Conservation (phyloP, 805 yeast genomes). For the Hanseniaspora taiwanica region DNA sequence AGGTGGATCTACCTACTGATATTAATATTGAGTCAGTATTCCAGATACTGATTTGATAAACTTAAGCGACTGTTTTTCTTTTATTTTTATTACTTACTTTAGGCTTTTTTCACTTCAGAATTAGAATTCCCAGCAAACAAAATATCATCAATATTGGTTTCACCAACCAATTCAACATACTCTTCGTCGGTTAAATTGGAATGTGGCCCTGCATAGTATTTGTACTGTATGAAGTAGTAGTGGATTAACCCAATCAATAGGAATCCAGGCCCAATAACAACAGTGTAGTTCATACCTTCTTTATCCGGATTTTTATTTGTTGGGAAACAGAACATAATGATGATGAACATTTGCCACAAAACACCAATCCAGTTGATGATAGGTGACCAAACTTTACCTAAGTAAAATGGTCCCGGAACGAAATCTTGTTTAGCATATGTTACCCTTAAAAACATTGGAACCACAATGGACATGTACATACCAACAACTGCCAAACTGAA, state of each 20-base stretch:
- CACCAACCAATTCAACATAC: slow-evolving; percentile 15
- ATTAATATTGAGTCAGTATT: too few relatives aligned
- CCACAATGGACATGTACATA: slow-evolving; percentile 27
- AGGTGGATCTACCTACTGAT: too few relatives aligned
- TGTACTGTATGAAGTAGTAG: slow-evolving; percentile 39
- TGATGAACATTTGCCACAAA: slow-evolving; percentile 36
- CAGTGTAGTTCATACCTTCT: slow-evolving; percentile 54
- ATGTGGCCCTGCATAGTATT: slow-evolving; percentile 44
- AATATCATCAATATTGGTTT: slow-evolving; percentile 9
- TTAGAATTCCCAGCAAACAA: slow-evolving; percentile 6
- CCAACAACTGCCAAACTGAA: slow-evolving; percentile 29
- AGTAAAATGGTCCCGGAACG: slow-evolving; percentile 49
- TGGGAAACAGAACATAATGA: slow-evolving; percentile 51
- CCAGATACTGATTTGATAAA: too few relatives aligned
- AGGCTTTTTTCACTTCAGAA: too few relatives aligned
- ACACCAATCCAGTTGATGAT: slow-evolving; percentile 34
- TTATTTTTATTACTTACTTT: slow-evolving; percentile 1
- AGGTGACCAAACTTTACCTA: slow-evolving; percentile 38
- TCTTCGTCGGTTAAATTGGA: slow-evolving; percentile 14
- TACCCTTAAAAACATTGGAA: slow-evolving; percentile 23
- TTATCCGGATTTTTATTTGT: slow-evolving; percentile 13
- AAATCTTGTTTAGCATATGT: slow-evolving; percentile 36
- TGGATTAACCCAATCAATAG: slow-evolving; percentile 42
- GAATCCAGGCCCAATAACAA: slow-evolving; percentile 47
- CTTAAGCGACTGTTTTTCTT: too few relatives aligned